Evolutionary conservation across 2,329 filamentous ascomycete genomes (phyloP), one percentile per base, ranked within the genome.

Genomic region (Aspergillus caelatus): DNA sequence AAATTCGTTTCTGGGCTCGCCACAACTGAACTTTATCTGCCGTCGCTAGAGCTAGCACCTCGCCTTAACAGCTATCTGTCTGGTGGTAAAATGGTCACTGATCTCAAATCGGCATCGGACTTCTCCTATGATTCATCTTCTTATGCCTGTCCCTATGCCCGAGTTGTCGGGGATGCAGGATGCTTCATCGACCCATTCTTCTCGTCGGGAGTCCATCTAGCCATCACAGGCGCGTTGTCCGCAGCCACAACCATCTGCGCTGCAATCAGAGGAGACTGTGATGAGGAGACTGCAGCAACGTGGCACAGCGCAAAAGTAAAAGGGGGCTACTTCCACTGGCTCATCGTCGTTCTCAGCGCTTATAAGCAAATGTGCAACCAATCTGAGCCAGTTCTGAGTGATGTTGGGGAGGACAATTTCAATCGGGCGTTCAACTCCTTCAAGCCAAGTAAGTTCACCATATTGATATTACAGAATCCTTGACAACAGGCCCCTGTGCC

Each of bases 171-270:
- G 1, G 82, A 85, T 62, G 82, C 82, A 0, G 82, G 80, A 1
- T 80, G 77, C 65, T 85, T 85, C 65, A 82, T 84, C 62, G 82
- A 84, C 62, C 81, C 82, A 0, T 79, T 77, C 62, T 85, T 84
- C 71, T 82, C 80, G 0, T 84, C 82, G 0, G 82, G 82, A 11
- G 75, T 82, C 3, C 82, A 85, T 63, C 70, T 85, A 1, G 83
- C 83, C 1, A 41, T 84, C 0, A 63, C 73, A 0, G 72, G 77
- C 19, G 82, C 72, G 4, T 75, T 85, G 0, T 81, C 82, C 0
- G 82, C 83, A 0, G 82, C 82, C 1, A 72, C 71, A 0, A 81
- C 82, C 0, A 83, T 85, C 21, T 67, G 68, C 4, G 81, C 82
- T 0, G 67, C 76, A 0, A 72, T 75, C 5, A 71, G 72, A 19